Evolutionary conservation across 805 yeast genomes (phyloP), one percentile per base, ranked within the genome.

Genomic region (Kuraishia capsulata): DNA sequence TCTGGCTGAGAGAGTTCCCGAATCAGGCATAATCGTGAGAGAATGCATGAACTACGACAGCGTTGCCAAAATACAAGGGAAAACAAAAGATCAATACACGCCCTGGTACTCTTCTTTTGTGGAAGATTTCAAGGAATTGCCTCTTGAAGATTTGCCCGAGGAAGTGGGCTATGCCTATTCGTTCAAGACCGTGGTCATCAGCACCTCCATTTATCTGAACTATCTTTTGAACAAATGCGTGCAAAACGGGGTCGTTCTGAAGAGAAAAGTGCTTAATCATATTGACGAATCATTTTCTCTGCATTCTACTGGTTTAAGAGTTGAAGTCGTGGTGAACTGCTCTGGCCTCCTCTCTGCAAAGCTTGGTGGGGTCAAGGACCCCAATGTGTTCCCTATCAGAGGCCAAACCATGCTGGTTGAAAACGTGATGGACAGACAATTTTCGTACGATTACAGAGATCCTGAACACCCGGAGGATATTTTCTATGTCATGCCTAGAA

Each of bases 401-500:
- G 87, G 86, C 1, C 83, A 77, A 48, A 73, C 73, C 9, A 50
- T 76, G 8, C 64, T 73, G 21, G 71, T 74, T 8, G 60, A 70
- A 30, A 77, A 76, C 50, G 64, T 57, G 33, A 36, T 58, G 42
- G 51, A 57, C 44, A 51, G 50, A 45, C 59, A 71, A 61, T 45
- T 62, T 19, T 46, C 51, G 26, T 54, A 57, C 11, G 54, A 59
- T 3, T 43, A 47, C 17, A 35, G 37, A 13, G 52, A 51, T 5
- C 41, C 50, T 1, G 52, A 52, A 3, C 49, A 52, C 45, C 61
- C 64, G 0, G 59, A 59, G 37, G 87, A 81, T 45, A 50, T 60
- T 36, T 57, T 78, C 20, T 79, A 80, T 49, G 59, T 75, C 26
- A 73, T 80, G 65, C 87, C 87, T n/a, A 57, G 87, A 40, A 73